Evolutionary conservation across 306 rosid genomes (phyloP), one percentile per base, ranked within the genome.

Genomic region (Hippophae rhamnoides): DNA sequence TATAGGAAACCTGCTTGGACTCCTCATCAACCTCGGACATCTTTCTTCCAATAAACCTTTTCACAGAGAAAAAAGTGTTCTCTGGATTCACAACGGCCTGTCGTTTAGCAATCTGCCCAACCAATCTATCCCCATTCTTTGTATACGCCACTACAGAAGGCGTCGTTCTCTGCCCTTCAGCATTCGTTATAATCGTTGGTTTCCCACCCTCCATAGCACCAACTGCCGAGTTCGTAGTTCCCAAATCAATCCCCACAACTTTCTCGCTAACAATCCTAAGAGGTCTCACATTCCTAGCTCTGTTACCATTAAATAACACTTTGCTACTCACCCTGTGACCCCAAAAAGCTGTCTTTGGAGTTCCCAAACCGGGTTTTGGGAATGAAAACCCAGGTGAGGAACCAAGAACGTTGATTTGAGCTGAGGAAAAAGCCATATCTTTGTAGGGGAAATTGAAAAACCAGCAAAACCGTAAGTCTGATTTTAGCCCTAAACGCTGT

Each of bases 71-170:
- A 74, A 89, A 89, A 0, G 96, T 89, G 64, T 89, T 89, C 76
- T 83, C 90, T 0, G 96, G 96, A 66, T 89, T 89, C 5, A 85
- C 90, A 0, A 89, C 96, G 0, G 96, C 96, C 76, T 89, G 96
- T 1, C 96, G 82, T 77, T 89, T 89, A 2, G 96, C 96, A 53
- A 89, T 89, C 76, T 89, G 94, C 11, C 96, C 96, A 0, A 89
- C 96, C 3, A 89, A 79, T 69, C 96, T 79, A 40, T 89, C 96
- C 13, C 94, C 96, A 65, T 14, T 83, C 80, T 85, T 89, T 0
- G 96, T 85, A 63, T 89, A 89, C 0, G 96, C 96, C n/a, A 89
- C 96, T n/a, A 89, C 96, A 1, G 96, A 89, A 0, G 96, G 96
- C 3, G 94, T 89, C 10, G 94, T 89, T 52, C 96, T 61, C 76